These are phyloP conservation scores for Stylosanthes scabra DNA, from an alignment of 331 rosid species.

Conservation along the genomic window DNA sequence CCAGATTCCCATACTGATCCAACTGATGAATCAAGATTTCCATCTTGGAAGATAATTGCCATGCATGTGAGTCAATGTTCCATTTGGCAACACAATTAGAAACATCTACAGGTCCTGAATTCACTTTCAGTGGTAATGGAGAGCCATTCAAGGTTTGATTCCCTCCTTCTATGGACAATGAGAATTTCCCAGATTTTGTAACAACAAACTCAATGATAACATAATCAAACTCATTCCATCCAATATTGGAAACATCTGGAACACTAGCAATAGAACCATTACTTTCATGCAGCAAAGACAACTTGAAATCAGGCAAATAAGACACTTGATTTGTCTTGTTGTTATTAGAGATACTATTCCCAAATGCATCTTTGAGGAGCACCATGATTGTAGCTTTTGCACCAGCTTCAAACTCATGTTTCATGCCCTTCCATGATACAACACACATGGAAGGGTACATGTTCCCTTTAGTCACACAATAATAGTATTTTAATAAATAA, in stretches of 20 bases:
- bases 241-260: slow-evolving; percentile 56
- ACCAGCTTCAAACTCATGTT: slow-evolving; percentile 74
- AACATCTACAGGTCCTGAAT: slow-evolving; percentile 77
- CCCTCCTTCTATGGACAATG: slow-evolving; percentile 61
- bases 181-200: slow-evolving; percentile 64
- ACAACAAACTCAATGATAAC: slow-evolving; percentile 62
- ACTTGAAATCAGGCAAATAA: slow-evolving; percentile 55
- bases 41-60: slow-evolving; percentile 88
- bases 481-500: slow-evolving; percentile 2
- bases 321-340: slow-evolving; percentile 46
- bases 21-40: slow-evolving; percentile 73
- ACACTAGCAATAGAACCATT: slow-evolving; percentile 60
- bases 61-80: slow-evolving; percentile 74
- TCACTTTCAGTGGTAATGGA: slow-evolving; percentile 75
- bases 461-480: slow-evolving; percentile 53
- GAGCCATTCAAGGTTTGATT: slow-evolving; percentile 72
- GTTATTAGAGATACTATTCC: slow-evolving; percentile 58
- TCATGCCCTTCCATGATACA: slow-evolving; percentile 73
- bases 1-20: slow-evolving; percentile 73
- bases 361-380: slow-evolving; percentile 87
- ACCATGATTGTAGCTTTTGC: slow-evolving; percentile 61
- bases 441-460: slow-evolving; percentile 71
- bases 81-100: slow-evolving; percentile 67
- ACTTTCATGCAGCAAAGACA: slow-evolving; percentile 53
- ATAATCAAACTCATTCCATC: slow-evolving; percentile 76